Evolutionary conservation across 768 basidiomycete genomes (phyloP).

Genomic region (Tricholoma bakamatsutake): DNA sequence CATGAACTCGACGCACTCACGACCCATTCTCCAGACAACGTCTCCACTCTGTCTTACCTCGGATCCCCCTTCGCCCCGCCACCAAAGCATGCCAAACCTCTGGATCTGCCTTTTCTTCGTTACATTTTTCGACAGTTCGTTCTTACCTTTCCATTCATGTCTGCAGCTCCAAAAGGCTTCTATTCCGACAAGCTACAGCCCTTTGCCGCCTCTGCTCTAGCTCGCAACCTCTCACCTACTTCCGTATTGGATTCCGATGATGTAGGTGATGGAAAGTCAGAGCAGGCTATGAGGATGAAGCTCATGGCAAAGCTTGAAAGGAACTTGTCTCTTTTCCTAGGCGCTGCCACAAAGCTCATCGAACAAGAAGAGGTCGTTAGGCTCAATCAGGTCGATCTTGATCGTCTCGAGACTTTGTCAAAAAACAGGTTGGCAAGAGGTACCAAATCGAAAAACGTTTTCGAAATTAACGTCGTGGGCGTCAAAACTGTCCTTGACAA

Average conservation of each 20-base stretch:
- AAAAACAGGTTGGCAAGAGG: constrained; percentile 52
- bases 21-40: constrained; percentile 36
- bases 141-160: constrained; percentile 93
- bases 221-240: constrained; percentile 67
- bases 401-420: constrained; percentile 68
- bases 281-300: constrained; percentile 58
- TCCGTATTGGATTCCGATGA: constrained; percentile 52
- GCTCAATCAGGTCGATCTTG: constrained; percentile 78
- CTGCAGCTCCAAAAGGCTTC: constrained; percentile 82
- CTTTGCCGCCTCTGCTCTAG: constrained; percentile 76
- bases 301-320: constrained; percentile 78
- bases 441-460: constrained; percentile 45
- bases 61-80: constrained; percentile 82
- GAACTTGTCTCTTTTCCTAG: constrained; percentile 76
- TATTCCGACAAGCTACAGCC: constrained; percentile 95
- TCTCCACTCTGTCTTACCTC: constrained; percentile 77
- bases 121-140: constrained; percentile 92
- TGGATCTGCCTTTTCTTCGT: constrained; percentile 83
- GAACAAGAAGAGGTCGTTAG: constrained; percentile 89
- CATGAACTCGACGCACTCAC: constrained; percentile 72
- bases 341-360: constrained; percentile 73
- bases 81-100: constrained; percentile 41
- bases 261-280: constrained; percentile 35
- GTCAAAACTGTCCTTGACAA: constrained; percentile 81
- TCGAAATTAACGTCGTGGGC: constrained; percentile 89